A percentile compares a stretch with the other conserved stretches of the same genome.
phyloP scores from a whole-genome alignment of 345 rosid genomes.

The Litchi chinensis region DNA sequence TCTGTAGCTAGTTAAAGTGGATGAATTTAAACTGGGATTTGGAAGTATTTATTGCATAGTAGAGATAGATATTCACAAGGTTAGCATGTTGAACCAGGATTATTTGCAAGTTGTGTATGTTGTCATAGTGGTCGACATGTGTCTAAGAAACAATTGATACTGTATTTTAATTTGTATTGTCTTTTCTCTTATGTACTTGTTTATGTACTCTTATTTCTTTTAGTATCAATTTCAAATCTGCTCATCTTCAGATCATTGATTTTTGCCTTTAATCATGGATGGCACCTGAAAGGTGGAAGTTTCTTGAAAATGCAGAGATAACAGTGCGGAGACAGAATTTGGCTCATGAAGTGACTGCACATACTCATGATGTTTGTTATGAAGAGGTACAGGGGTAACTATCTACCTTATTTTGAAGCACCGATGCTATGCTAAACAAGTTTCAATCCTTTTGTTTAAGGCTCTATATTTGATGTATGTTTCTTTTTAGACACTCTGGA shows the following conservation, averaged over 20 bases:
- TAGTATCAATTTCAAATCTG: background rate
- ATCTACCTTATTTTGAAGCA: slow-evolving; percentile 5
- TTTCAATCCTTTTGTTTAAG: background rate
- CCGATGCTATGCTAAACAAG: background rate
- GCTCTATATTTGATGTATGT: slow-evolving; percentile 9
- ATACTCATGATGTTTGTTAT: slow-evolving; percentile 94
- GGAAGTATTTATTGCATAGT: background rate
- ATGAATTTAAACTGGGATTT: background rate
- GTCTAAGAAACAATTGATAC: background rate
- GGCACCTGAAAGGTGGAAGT: slow-evolving; percentile 86
- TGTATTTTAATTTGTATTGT: background rate
- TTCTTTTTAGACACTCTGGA: slow-evolving; percentile 31
- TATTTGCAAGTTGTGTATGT: background rate
- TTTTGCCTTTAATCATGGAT: slow-evolving; percentile 31
- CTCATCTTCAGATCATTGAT: slow-evolving; percentile 13
- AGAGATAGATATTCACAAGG: background rate
- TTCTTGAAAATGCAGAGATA: slow-evolving; percentile 85
- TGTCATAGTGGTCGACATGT: background rate
- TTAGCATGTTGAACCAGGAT: background rate
- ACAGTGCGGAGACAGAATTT: slow-evolving; percentile 91
- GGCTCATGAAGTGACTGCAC: slow-evolving; percentile 99
- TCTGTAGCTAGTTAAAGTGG: background rate
- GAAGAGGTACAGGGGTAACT: slow-evolving; percentile 70
- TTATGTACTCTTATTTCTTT: background rate
- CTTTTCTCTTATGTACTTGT: background rate